Conservation (phyloP, 108 stramenopile genomes). For the Fragilaria radians region DNA sequence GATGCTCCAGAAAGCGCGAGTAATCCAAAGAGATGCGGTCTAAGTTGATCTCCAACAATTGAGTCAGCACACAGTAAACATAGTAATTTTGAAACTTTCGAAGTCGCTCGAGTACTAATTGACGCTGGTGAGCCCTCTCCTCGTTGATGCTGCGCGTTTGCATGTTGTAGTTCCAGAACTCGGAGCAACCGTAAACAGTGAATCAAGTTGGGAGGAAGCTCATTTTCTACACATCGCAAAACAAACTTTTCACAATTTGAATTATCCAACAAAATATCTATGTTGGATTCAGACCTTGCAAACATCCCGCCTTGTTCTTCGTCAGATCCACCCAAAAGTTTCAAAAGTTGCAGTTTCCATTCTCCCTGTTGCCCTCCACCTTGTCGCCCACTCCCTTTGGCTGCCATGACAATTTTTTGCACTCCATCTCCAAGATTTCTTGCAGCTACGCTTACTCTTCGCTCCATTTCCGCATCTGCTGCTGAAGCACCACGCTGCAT, state of each 20-base stretch:
- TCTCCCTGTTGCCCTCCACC: constrained; percentile 28
- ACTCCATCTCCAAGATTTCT: constrained; percentile 72
- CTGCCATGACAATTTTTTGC: constrained; percentile 73
- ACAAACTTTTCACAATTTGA: constrained; percentile 77
- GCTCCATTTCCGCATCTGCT: constrained; percentile 70
- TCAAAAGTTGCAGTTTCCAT: constrained; percentile 64
- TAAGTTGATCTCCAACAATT: constrained; percentile 85
- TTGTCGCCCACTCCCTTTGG: constrained; percentile 30
- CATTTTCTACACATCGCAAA: constrained; percentile 86
- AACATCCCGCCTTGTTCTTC: constrained; percentile 7
- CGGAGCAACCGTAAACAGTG: constrained; percentile 90
- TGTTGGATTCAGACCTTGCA: constrained; percentile 25
- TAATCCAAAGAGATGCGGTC: constrained; percentile 89
- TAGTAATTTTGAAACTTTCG: constrained; percentile 69
- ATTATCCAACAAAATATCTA: constrained; percentile 61
- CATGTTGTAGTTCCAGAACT: constrained; percentile 90
- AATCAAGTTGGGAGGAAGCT: constrained; percentile 90
- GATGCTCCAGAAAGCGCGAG: constrained; percentile 82
- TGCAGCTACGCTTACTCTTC: constrained; percentile 60
- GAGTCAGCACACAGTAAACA: constrained; percentile 75
- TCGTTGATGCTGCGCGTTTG: constrained; percentile 20
- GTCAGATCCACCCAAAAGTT: constrained; percentile 61
- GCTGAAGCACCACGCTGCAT: constrained; percentile 7
- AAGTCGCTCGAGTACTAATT: constrained; percentile 48
- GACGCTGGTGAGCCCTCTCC: constrained; percentile 10